Percentiles rank a stretch among this genome's conserved stretches.
Conservation (phyloP, 2,329 filamentous ascomycete genomes). For the Cercospora sp. region DNA sequence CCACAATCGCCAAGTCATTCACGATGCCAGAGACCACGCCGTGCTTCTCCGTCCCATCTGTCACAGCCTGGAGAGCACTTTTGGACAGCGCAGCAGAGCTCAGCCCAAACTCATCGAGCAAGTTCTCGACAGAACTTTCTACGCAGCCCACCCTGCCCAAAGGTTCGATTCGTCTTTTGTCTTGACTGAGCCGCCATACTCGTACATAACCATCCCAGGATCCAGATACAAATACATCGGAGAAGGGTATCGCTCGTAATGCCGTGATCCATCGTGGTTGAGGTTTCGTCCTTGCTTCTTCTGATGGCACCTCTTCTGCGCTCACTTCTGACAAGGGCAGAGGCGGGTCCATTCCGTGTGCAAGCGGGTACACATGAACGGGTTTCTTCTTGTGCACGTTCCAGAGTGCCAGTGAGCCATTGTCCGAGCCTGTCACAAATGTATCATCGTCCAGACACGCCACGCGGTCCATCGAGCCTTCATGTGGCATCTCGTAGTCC, state of each 20-base stretch:
- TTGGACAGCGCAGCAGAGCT: slow-evolving; percentile 20
- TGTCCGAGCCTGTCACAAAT: slow-evolving; percentile 93
- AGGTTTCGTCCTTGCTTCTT: slow-evolving; percentile 49
- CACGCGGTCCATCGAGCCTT: slow-evolving; percentile 89
- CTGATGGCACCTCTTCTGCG: slow-evolving; percentile 66
- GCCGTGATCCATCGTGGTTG: slow-evolving; percentile 86
- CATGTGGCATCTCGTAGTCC: slow-evolving; percentile 53
- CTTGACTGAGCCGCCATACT: slow-evolving; percentile 79
- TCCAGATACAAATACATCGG: slow-evolving; percentile 83
- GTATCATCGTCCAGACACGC: slow-evolving; percentile 84
- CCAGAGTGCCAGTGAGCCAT: slow-evolving; percentile 84
- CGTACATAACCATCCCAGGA: slow-evolving; percentile 92
- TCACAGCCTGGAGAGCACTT: slow-evolving; percentile 26
- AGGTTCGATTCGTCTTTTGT: slow-evolving; percentile 75
- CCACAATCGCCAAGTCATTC: slow-evolving; percentile 85
- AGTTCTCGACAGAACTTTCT: slow-evolving; percentile 24
- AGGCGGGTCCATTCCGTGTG: slow-evolving; percentile 80
- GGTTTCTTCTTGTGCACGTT: slow-evolving; percentile 93
- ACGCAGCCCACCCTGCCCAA: slow-evolving; percentile 59
- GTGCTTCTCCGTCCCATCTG: slow-evolving; percentile 24
- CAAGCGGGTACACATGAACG: slow-evolving; percentile 72
- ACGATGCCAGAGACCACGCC: slow-evolving; percentile 68
- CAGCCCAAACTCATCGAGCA: slow-evolving; percentile 24
- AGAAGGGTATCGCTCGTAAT: slow-evolving; percentile 80
- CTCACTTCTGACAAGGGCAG: slow-evolving; percentile 68